These are phyloP conservation scores for Paecilomyces niveus DNA, from an alignment of 2,329 filamentous ascomycete genomes.

Conservation along the genomic window DNA sequence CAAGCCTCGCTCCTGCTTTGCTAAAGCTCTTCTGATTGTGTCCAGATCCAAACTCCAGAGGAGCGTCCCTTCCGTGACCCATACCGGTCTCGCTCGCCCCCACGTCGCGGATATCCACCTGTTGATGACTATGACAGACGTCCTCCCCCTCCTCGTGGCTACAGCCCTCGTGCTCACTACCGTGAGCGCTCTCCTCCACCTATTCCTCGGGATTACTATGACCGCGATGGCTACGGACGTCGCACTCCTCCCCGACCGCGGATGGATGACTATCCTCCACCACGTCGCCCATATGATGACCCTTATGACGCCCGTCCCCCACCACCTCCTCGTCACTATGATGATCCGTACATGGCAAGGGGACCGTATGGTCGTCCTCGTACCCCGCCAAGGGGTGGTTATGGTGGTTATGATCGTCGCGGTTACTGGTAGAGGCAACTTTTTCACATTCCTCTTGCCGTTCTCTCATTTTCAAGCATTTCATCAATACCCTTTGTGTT, in stretches of 20 bases:
- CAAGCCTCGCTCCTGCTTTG: slow-evolving; percentile 12
- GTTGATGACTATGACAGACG: slow-evolving; percentile 79
- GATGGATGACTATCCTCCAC: slow-evolving; percentile 66
- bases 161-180: slow-evolving; percentile 79
- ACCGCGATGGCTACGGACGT: slow-evolving; percentile 68
- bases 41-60: slow-evolving; percentile 60
- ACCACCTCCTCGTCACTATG: slow-evolving; percentile 47
- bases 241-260: slow-evolving; percentile 73
- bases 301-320: slow-evolving; percentile 49
- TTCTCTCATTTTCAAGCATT: slow-evolving; percentile 14
- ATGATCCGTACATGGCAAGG: slow-evolving; percentile 53
- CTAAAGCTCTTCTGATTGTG: slow-evolving; percentile 18
- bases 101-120: slow-evolving; percentile 59
- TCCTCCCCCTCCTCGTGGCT: slow-evolving; percentile 67
- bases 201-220: slow-evolving; percentile 73
- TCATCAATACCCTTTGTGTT: slow-evolving; percentile 7
- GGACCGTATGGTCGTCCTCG: slow-evolving; percentile 47
- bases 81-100: slow-evolving; percentile 75
- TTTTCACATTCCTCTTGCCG: slow-evolving; percentile 19
- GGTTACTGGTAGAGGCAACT: slow-evolving; percentile 36
- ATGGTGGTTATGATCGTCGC: slow-evolving; percentile 37
- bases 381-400: slow-evolving; percentile 33
- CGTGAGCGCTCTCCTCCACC: slow-evolving; percentile 75
- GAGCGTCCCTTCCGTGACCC: slow-evolving; percentile 64
- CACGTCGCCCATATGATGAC: slow-evolving; percentile 53